phyloP scores from a whole-genome alignment of 805 yeast genomes.

The Candida bentonensis region DNA sequence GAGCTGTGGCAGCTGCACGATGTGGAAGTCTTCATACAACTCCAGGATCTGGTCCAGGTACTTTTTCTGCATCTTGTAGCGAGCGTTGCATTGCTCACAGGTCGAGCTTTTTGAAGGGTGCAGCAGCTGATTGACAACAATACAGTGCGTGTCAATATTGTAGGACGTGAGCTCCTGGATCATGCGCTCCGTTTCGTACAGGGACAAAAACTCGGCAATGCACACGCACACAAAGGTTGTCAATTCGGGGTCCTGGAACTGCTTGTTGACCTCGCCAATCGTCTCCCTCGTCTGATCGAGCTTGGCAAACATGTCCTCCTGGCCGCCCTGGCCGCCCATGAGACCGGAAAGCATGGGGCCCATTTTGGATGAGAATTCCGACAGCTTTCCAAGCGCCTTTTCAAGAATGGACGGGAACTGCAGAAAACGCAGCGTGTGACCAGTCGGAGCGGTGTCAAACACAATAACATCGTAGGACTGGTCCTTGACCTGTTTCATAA shows the following conservation, averaged over 20 bases:
- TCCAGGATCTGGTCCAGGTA: slow-evolving; percentile 92
- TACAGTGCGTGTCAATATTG: slow-evolving; percentile 93
- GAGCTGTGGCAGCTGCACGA: slow-evolving; percentile 88
- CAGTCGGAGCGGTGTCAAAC: slow-evolving; percentile 99
- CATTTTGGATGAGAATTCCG: slow-evolving; percentile 69
- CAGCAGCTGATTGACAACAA: slow-evolving; percentile 85
- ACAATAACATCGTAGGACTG: slow-evolving; percentile 73
- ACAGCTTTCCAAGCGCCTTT: slow-evolving; percentile 72
- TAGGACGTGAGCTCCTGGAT: slow-evolving; percentile 90
- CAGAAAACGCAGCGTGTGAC: slow-evolving; percentile 89
- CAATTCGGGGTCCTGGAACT: slow-evolving; percentile 89
- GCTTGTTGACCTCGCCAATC: slow-evolving; percentile 81
- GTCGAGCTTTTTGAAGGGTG: slow-evolving; percentile 58
- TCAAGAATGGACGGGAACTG: slow-evolving; percentile 90
- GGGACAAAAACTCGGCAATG: slow-evolving; percentile 88
- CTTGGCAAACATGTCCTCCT: slow-evolving; percentile 48
- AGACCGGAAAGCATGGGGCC: slow-evolving; percentile 81
- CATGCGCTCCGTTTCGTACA: slow-evolving; percentile 95
- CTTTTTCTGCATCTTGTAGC: slow-evolving; percentile 93
- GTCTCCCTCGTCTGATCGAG: slow-evolving; percentile 66
- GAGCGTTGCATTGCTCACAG: slow-evolving; percentile 82
- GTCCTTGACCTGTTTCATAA: slow-evolving; percentile 84
- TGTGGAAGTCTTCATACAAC: slow-evolving; percentile 91
- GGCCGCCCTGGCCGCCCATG: slow-evolving; percentile 40
- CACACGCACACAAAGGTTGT: slow-evolving; percentile 92